These are phyloP conservation scores for Peltaster fructicola DNA, from an alignment of 2,329 filamentous ascomycete genomes.

Conservation along the genomic window DNA sequence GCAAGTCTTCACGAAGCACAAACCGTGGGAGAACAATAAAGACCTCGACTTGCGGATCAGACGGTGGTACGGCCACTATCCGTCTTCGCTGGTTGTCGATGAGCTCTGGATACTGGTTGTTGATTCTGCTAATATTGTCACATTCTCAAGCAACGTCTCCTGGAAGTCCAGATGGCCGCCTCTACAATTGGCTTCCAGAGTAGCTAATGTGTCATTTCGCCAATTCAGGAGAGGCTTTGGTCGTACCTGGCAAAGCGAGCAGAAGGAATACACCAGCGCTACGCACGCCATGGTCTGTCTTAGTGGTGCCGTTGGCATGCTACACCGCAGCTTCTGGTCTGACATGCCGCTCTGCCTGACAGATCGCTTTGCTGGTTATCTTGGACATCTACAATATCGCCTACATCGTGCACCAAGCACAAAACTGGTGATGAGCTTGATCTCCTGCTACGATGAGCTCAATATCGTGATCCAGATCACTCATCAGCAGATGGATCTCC, in stretches of 20 bases:
- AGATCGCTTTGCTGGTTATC: slow-evolving; percentile 25
- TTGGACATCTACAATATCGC: slow-evolving; percentile 26
- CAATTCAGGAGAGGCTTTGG: slow-evolving; percentile 23
- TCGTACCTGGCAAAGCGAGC: slow-evolving; percentile 11
- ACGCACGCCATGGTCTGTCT: slow-evolving; percentile 22
- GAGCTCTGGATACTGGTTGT: slow-evolving; percentile 26
- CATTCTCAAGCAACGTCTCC: slow-evolving; percentile 25
- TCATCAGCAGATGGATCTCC: slow-evolving; percentile 24
- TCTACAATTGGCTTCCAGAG: slow-evolving; percentile 22
- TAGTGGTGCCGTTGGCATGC: slow-evolving; percentile 24
- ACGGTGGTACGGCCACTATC: slow-evolving; percentile 26
- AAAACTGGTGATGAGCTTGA: slow-evolving; percentile 27
- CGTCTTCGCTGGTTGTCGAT: slow-evolving; percentile 24
- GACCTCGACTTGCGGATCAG: slow-evolving; percentile 25
- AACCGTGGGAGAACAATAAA: slow-evolving; percentile 25
- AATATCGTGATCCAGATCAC: slow-evolving; percentile 28
- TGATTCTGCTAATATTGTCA: slow-evolving; percentile 24
- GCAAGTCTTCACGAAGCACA: slow-evolving; percentile 25
- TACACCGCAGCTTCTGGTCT: slow-evolving; percentile 27
- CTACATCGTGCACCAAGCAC: slow-evolving; percentile 25
- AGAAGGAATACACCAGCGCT: slow-evolving; percentile 21
- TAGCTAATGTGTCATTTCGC: slow-evolving; percentile 24
- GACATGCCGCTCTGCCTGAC: slow-evolving; percentile 24
- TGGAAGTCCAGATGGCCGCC: slow-evolving; percentile 28
- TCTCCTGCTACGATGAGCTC: slow-evolving; percentile 27